These are phyloP conservation scores for Fragaria ananassa DNA, from an alignment of 306 rosid genomes.

Conservation along the genomic window DNA sequence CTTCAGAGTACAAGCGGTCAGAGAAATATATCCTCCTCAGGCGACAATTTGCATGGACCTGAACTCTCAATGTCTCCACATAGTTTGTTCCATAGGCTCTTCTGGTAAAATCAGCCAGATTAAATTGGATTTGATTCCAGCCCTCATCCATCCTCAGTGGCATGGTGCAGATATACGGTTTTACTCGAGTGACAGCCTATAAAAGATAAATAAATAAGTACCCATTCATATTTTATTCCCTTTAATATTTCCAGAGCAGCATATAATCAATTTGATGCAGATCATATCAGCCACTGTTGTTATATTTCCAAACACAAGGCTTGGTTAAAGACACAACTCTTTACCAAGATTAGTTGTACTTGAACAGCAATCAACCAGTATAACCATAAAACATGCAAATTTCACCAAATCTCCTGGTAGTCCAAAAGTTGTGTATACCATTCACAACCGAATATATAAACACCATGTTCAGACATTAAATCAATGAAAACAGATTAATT, in stretches of 20 bases:
- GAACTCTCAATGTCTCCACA: constrained; percentile 91
- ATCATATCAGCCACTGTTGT: background rate
- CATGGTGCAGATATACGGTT: constrained; percentile 94
- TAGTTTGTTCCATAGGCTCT: constrained; percentile 98
- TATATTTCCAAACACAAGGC: background rate
- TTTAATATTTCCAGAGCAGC: background rate
- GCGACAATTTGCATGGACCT: constrained; percentile 93
- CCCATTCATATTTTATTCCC: too few relatives aligned
- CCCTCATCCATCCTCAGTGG: constrained; percentile 88
- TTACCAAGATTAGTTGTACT: background rate
- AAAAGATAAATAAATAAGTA: constrained; percentile 17
- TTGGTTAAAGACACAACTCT: background rate
- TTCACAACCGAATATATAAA: background rate
- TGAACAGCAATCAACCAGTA: background rate
- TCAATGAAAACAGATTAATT: background rate
- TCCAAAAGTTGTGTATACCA: background rate
- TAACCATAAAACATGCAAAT: background rate
- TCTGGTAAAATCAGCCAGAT: constrained; percentile 77
- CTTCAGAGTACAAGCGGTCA: constrained; percentile 88
- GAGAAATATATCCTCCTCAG: constrained; percentile 93
- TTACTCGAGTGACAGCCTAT: constrained; percentile 76
- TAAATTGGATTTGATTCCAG: constrained; percentile 92
- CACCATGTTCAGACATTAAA: background rate
- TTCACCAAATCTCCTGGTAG: background rate
- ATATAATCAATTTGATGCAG: constrained; percentile 5